These are phyloP conservation scores for Lathyrus sativus DNA, from an alignment of 306 rosid genomes.

Conservation along the genomic window DNA sequence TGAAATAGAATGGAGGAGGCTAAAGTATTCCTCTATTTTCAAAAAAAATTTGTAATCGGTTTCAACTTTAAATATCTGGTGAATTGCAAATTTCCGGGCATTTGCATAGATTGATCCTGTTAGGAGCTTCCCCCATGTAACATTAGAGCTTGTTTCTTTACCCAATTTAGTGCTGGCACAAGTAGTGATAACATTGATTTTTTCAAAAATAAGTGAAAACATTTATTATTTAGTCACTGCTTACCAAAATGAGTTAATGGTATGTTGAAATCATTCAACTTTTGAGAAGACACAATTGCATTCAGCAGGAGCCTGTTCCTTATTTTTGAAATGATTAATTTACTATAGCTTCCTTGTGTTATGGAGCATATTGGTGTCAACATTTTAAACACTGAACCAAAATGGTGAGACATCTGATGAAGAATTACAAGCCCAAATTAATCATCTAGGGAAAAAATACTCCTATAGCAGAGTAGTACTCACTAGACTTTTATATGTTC, in stretches of 20 bases:
- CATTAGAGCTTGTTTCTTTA: background rate
- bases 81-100: slow-evolving; percentile 20
- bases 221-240: background rate
- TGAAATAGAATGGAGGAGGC: slow-evolving; percentile 13
- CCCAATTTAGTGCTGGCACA: background rate
- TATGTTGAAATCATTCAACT: slow-evolving; percentile 6
- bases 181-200: background rate
- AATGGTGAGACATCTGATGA: background rate
- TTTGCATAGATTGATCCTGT: slow-evolving; percentile 1
- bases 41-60: background rate
- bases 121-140: background rate
- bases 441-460: background rate
- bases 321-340: slow-evolving; percentile 9
- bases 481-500: slow-evolving; percentile 1
- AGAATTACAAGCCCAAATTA: background rate
- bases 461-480: background rate
- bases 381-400: background rate
- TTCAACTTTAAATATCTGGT: slow-evolving; percentile 1
- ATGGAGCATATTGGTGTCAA: background rate
- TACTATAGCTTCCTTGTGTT: background rate
- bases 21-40: background rate
- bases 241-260: background rate
- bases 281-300: slow-evolving; percentile 15
- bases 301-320: slow-evolving; percentile 3
- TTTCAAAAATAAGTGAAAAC: background rate